Evolutionary conservation across 768 basidiomycete species (phyloP), one percentile per base, ranked within the genome.

Genomic region (Nidularia sp.): DNA sequence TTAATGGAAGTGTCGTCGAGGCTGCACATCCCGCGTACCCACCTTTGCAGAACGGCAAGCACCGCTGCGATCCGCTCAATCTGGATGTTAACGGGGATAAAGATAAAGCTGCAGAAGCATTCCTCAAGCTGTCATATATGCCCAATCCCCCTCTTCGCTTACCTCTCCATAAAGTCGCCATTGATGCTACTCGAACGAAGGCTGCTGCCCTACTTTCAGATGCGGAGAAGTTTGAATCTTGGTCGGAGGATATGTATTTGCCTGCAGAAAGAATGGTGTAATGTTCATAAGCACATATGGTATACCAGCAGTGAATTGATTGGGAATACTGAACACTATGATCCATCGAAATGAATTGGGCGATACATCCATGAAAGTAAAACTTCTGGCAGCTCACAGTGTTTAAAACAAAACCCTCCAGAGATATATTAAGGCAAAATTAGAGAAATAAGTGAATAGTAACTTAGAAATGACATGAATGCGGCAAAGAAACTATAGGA

Each of bases 1-100:
- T 49, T 12, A 56, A 58, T 45, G 49, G 50, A 32, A 34, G 31
- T 10, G 29, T 48, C 33, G 32, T 53, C 25, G 53, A 12, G 39
- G 39, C 56, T 6, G 39, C 53, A 13, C 61, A 60, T 39, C 61
- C 61, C n/a, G 61, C 61, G 22, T 62, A 62, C 42, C 51, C 53
- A 29, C 42, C 46, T 31, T 41, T 41, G 32, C 41, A 34, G 32
- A 53, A 53, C 42, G 31, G 47, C 8, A 10, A 48, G 33, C 10
- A 9, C 25, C 8, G 47, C 13, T 48, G 15, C 12, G 47, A 48
- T 48, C 47, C 47, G 7, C 32, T 32, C 9, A 33, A 48, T 13
- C 12, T 35, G 8, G 47, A 25, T 8, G 22, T 48, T 32, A 51
- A 53, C 15, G 52, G 52, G 12, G 48, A 56, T 41, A 53, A 46